Base-by-base conservation (phyloP, 441 rosid genomes). In the Kokia cookei region DNA sequence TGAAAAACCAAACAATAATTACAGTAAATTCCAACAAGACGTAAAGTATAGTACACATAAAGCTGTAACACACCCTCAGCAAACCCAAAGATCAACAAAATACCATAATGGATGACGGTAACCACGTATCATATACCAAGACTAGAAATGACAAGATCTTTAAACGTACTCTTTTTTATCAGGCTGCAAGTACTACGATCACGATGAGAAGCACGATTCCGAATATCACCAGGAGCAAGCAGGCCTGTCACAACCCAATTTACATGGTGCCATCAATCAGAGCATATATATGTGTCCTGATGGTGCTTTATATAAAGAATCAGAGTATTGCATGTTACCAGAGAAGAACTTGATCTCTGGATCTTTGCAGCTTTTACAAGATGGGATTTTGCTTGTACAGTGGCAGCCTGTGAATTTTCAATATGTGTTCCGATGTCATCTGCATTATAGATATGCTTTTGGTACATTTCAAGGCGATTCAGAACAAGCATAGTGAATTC, bases 191-290 rank as follows among this genome's bases (percentile, higher is more conserved):
- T 40, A 94, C 89, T 81, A 94, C 72, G 68, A 93, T 80, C 80
- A 93, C 91, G 3, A 93, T 93, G 81, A 93, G 91, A 48, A 94
- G 89, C 79, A 86, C 87, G 17, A 92, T 87, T 71, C 94, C 94
- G 12, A 93, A 93, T 77, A 94, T 94, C 84, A 94, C 96, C 93
- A 93, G 79, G 55, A 94, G 89, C 89, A 94, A 84, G 77, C 99
- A 94, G 62, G 91, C 67, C 99, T 94, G 90, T 83, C 72, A 11
- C 13, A 9, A 17, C 13, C 53, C 17, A 42, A 70, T 15, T 60
- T n/a, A 63, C 12, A 6, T 3, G n/a, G 58, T 14, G 4, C 12
- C 26, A 42, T 53, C 14, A 63, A 58, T 61, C 48, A 72, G 22
- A 37, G 68, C 42, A 40, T 2, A 27, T 50, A 74, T 17, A 50